These are phyloP conservation scores for Oxytropis ochrocephala DNA, from an alignment of 306 rosid genomes.

Conservation along the genomic window DNA sequence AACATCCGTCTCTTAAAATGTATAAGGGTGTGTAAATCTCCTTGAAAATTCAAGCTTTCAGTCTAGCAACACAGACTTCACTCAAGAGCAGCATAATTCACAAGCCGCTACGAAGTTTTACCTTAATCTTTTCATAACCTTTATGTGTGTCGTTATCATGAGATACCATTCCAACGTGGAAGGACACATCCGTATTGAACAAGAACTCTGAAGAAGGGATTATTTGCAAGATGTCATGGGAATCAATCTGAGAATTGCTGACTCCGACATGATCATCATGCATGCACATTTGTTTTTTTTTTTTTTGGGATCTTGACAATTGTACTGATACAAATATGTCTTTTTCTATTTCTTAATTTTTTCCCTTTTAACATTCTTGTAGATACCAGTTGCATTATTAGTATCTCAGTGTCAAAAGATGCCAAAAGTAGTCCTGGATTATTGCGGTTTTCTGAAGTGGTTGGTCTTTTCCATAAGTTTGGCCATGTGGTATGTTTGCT, in stretches of 20 bases:
- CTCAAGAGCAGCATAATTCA: neutral
- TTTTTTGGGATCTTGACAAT: neutral
- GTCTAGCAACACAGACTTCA: neutral
- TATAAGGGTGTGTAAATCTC: neutral
- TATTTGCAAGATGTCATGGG: neutral
- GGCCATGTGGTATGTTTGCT: conserved; percentile 92
- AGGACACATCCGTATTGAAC: neutral
- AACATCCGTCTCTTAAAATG: neutral
- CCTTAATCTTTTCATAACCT: neutral
- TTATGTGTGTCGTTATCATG: neutral
- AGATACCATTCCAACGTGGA: neutral
- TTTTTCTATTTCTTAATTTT: neutral
- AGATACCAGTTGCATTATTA: conserved; percentile 82
- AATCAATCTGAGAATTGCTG: neutral
- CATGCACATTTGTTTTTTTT: neutral
- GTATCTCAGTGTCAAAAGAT: conserved; percentile 68
- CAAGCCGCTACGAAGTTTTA: neutral
- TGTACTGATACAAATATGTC: neutral
- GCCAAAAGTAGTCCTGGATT: conserved; percentile 50
- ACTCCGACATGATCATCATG: neutral
- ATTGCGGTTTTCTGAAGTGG: conserved; percentile 88
- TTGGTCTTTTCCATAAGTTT: conserved; percentile 84
- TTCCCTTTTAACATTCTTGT: conserved; percentile 3
- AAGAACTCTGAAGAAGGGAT: neutral
- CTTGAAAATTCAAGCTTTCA: neutral